A percentile compares a stretch with the other conserved stretches of the same genome.
These are phyloP conservation scores for Backusella morwellensis DNA, from an alignment of 192 early-diverging fungal genomes.

Conservation along the genomic window DNA sequence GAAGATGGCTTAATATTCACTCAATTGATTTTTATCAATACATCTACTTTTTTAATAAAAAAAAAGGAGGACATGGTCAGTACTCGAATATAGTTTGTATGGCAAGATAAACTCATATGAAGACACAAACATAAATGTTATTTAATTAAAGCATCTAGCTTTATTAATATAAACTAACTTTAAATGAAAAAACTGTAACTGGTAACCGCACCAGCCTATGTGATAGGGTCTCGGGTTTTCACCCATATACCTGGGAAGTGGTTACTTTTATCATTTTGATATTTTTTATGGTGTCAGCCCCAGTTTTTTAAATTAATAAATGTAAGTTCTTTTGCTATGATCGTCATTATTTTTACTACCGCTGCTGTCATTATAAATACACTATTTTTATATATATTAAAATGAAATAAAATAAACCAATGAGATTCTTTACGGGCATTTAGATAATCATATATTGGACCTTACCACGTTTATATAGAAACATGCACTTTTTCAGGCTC, in stretches of 20 bases:
- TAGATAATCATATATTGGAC: not conserved
- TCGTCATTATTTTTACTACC: not conserved
- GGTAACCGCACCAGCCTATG: not conserved
- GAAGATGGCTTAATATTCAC: no score
- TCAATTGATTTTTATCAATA: no score
- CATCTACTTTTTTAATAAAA: not conserved
- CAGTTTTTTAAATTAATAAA: not conserved
- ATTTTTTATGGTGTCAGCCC: not conserved
- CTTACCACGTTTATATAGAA: not conserved
- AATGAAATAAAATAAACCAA: not conserved
- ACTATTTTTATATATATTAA: not conserved
- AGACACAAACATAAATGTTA: not conserved
- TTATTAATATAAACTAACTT: not conserved
- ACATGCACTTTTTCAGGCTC: not conserved
- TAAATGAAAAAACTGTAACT: not conserved
- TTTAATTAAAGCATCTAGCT: not conserved
- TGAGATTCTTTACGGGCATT: not conserved
- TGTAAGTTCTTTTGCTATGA: not conserved
- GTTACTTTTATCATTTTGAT: not conserved
- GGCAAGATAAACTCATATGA: not conserved
- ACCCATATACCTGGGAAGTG: not conserved
- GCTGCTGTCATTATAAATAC: not conserved
- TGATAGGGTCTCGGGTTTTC: not conserved
- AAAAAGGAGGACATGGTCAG: not conserved
- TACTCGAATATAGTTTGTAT: not conserved